Percentiles rank a stretch among this genome's conserved stretches.
phyloP scores from a whole-genome alignment of 331 rosid species.

The Erythrophleum ivorense region DNA sequence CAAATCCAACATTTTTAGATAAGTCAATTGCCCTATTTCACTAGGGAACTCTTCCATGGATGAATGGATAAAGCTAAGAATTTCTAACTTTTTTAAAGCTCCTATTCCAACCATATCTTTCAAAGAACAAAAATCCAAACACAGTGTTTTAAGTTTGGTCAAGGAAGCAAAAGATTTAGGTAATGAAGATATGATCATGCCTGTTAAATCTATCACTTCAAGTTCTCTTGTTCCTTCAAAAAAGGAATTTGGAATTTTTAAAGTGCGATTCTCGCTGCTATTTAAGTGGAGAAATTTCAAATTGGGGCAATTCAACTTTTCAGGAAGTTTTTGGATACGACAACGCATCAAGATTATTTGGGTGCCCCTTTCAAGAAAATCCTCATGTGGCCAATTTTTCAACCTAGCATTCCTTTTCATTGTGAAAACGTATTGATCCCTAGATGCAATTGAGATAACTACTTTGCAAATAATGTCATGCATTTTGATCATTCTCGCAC shows the following conservation, averaged over 20 bases:
- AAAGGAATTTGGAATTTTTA: background rate
- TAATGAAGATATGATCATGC: background rate
- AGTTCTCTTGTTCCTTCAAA: background rate
- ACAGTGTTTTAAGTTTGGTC: constrained; percentile 29
- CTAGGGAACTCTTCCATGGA: background rate
- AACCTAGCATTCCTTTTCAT: background rate
- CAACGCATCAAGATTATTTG: rapidly evolving
- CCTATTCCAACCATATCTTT: background rate
- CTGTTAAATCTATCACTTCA: background rate
- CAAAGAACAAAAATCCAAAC: background rate
- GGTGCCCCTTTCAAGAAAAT: background rate
- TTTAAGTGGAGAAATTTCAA: rapidly evolving
- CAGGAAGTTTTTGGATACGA: background rate
- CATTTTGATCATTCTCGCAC: background rate
- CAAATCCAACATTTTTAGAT: background rate
- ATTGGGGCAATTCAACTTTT: background rate
- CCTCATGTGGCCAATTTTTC: background rate
- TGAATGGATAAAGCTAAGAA: background rate
- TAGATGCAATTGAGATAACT: background rate
- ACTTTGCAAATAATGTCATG: background rate
- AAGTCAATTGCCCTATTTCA: background rate
- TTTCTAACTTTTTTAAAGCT: constrained; percentile 11
- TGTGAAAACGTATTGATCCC: background rate
- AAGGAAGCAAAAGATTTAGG: background rate
- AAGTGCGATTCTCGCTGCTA: too few species aligned